Evolutionary conservation across 306 rosid species (phyloP).

Genomic region (Glycine soja): DNA sequence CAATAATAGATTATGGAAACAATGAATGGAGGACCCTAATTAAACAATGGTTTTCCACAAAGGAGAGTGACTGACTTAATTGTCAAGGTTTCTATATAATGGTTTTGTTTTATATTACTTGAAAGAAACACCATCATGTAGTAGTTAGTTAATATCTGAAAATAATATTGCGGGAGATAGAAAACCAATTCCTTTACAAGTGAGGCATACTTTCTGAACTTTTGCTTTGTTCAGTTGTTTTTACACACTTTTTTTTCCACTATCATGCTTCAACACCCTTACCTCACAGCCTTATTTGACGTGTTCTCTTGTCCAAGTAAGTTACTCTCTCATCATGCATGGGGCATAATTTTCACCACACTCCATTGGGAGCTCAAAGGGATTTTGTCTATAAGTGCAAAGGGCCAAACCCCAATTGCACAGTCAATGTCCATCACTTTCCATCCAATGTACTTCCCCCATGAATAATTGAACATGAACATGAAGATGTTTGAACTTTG

Average conservation of each 20-base stretch:
- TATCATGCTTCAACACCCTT: slow-evolving; percentile 37
- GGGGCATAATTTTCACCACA: slow-evolving; percentile 38
- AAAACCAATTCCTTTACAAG: slow-evolving; percentile 50
- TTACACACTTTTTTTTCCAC: slow-evolving; percentile 47
- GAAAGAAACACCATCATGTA: slow-evolving; percentile 30
- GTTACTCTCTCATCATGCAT: slow-evolving; percentile 20
- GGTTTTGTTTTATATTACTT: slow-evolving; percentile 41
- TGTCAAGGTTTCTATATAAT: slow-evolving; percentile 22
- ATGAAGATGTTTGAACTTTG: slow-evolving; percentile 34
- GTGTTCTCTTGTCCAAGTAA: slow-evolving; percentile 42
- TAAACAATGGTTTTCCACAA: slow-evolving; percentile 20
- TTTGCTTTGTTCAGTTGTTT: slow-evolving; percentile 51
- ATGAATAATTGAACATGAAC: slow-evolving; percentile 54
- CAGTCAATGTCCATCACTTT: slow-evolving; percentile 54
- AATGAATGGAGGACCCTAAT: neutral
- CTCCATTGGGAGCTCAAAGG: slow-evolving; percentile 39
- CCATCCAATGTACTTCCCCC: slow-evolving; percentile 40
- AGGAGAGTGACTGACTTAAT: slow-evolving; percentile 24
- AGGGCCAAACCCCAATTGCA: slow-evolving; percentile 40
- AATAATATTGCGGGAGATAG: neutral
- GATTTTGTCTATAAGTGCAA: slow-evolving; percentile 48
- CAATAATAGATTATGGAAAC: neutral
- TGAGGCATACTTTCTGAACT: slow-evolving; percentile 56
- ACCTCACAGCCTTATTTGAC: slow-evolving; percentile 47
- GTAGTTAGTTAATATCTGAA: slow-evolving; percentile 1